phyloP scores from a whole-genome alignment of 345 rosid species.

The Pseudoturritis turrita region DNA sequence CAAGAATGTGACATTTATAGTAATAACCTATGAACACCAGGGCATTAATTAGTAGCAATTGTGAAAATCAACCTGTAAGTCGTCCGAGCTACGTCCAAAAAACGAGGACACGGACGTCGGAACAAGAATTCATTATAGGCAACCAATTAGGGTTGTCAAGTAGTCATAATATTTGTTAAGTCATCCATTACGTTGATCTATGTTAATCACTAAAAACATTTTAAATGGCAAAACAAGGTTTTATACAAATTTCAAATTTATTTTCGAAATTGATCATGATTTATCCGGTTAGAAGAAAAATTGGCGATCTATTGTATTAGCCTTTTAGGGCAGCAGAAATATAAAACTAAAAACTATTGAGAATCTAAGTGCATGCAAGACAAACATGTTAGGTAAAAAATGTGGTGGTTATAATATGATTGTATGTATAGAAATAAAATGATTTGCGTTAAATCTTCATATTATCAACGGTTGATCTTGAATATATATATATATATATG shows the following conservation, averaged over 20 bases:
- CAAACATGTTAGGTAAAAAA: not conserved
- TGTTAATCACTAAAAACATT: not conserved
- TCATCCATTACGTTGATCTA: not conserved
- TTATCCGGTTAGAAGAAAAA: not conserved
- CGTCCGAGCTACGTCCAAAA: not conserved
- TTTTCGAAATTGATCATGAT: not conserved
- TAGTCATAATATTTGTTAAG: not conserved
- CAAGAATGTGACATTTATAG: not conserved
- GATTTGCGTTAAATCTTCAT: not conserved
- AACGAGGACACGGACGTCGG: not conserved
- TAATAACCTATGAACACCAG: not conserved
- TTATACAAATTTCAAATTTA: not conserved
- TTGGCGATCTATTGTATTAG: not conserved
- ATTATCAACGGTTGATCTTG: not conserved
- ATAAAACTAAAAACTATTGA: not conserved
- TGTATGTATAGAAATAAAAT: not conserved
- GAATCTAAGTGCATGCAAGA: not conserved
- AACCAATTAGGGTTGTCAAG: not conserved
- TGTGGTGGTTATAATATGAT: not conserved
- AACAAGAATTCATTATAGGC: not conserved
- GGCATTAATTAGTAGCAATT: not conserved
- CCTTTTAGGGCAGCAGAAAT: not conserved
- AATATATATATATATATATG: not conserved
- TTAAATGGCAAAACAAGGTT: not conserved
- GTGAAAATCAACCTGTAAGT: not conserved